phyloP scores from a whole-genome alignment of 306 rosid species.

The Vachellia pachyceras region DNA sequence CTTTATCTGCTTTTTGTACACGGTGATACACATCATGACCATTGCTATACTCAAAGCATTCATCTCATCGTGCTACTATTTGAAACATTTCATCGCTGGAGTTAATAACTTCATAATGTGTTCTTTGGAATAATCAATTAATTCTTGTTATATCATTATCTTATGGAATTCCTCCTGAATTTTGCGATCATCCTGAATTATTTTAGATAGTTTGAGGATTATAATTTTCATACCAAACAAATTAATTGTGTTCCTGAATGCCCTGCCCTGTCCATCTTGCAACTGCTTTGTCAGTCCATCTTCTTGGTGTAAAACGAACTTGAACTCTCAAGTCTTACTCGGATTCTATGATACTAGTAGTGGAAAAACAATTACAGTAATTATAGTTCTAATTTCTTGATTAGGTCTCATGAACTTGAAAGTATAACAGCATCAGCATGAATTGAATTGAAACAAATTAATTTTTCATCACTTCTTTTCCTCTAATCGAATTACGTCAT shows the following conservation, averaged over 20 bases:
- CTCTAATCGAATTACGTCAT: constrained; percentile 14
- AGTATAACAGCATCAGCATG: neutral
- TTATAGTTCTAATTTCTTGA: neutral
- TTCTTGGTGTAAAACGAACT: neutral
- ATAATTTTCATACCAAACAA: neutral
- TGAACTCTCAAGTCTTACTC: neutral
- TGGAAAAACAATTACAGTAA: neutral
- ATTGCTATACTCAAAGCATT: neutral
- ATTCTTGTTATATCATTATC: neutral
- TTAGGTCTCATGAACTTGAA: neutral
- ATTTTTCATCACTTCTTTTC: neutral
- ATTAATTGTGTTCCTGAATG: neutral
- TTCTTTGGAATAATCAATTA: constrained; percentile 12
- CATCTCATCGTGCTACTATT: neutral
- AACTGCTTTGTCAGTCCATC: neutral
- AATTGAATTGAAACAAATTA: constrained; percentile 12
- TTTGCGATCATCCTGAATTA: neutral
- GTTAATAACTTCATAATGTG: neutral
- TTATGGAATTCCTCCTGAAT: neutral
- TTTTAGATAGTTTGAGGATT: neutral
- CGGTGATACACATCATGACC: neutral
- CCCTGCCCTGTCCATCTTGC: neutral
- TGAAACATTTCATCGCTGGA: neutral
- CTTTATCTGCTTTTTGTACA: neutral
- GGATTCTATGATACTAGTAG: neutral